Conservation (phyloP, 2,329 filamentous ascomycete genomes). For the Tothia fuscella region DNA sequence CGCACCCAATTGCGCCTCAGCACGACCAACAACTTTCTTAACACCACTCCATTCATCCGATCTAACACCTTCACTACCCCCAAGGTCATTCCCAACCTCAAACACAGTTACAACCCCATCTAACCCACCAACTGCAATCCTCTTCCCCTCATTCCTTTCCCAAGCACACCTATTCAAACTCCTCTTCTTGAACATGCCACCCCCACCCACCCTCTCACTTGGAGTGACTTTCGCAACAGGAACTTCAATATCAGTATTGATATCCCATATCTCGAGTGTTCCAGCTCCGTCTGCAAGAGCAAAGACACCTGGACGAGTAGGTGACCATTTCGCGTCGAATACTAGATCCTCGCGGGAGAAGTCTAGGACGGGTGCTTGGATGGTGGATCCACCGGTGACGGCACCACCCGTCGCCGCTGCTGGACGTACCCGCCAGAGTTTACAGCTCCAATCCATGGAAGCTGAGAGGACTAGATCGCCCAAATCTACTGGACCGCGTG, state of each 20-base stretch:
- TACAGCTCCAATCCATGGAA: conserved; percentile 92
- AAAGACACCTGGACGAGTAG: conserved; percentile 87
- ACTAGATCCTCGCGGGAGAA: conserved; percentile 92
- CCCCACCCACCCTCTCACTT: conserved; percentile 32
- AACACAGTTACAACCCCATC: conserved; percentile 87
- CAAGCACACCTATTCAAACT: conserved; percentile 91
- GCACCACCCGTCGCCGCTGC: conserved; percentile 53
- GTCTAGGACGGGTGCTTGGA: conserved; percentile 57
- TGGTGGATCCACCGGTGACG: conserved; percentile 23
- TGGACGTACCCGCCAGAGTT: conserved; percentile 86
- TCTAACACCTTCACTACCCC: conserved; percentile 71
- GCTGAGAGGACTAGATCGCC: conserved; percentile 89
- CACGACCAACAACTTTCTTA: conserved; percentile 60
- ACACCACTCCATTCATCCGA: conserved; percentile 88
- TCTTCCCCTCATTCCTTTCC: conserved; percentile 80
- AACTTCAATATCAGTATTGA: conserved; percentile 84
- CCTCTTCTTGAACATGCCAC: conserved; percentile 52
- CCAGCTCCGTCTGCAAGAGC: conserved; percentile 88
- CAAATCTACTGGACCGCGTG: conserved; percentile 82
- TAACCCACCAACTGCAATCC: conserved; percentile 80
- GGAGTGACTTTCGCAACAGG: conserved; percentile 67
- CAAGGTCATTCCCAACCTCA: conserved; percentile 72
- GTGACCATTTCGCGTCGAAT: conserved; percentile 93
- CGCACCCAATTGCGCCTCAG: conserved; percentile 8
- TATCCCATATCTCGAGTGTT: conserved; percentile 87